Base-by-base conservation (phyloP, 768 basidiomycete species). In the Kwoniella dejecticola region DNA sequence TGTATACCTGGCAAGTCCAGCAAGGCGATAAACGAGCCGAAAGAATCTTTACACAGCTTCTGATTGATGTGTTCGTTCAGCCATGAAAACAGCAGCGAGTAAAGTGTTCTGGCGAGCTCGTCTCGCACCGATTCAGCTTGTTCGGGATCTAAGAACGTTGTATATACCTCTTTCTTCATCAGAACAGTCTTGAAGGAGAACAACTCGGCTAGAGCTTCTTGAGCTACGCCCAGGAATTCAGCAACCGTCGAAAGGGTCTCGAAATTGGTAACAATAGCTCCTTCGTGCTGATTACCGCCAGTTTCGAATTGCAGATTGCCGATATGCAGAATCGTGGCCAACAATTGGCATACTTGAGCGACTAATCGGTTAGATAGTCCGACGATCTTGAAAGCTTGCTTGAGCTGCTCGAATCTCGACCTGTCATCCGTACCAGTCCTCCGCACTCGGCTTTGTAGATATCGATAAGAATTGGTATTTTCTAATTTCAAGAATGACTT, bases 61-160 rank as follows among this genome's bases (percentile, higher is more conserved):
- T 96, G 89, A 76, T 98, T 98, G 82, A 98, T 88, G 75, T 91
- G 85, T 75, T 98, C 96, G 76, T 94, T 95, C 61, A 98, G 80
- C 94, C 94, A 98, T 2, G 91, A 87, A 71, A 98, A 98, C 19
- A 97, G 84, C 2, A 99, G 85, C 3, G 92, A 91, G 76, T 97
- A 98, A 0, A 98, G 84, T 0, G 90, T 89, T 77, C 92, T 89
- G 19, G 94, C 91, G 36, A 99, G 87, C 77, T 95, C 91, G 73
- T 98, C 95, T 45, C 94, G 83, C 68, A 97, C 96, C 71, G 89
- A 88, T 0, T 90, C 88, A 1, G 95, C 91, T 54, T 90, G 90
- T 73, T 98, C 94, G 0, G 90, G 87, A 75, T 98, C 94, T 45
- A 98, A 84, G 81, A 98, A 96, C 26, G 96, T 88, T 0, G 93